phyloP scores from a whole-genome alignment of 1,139 yeast genomes.

The Kluyveromyces marxianus region DNA sequence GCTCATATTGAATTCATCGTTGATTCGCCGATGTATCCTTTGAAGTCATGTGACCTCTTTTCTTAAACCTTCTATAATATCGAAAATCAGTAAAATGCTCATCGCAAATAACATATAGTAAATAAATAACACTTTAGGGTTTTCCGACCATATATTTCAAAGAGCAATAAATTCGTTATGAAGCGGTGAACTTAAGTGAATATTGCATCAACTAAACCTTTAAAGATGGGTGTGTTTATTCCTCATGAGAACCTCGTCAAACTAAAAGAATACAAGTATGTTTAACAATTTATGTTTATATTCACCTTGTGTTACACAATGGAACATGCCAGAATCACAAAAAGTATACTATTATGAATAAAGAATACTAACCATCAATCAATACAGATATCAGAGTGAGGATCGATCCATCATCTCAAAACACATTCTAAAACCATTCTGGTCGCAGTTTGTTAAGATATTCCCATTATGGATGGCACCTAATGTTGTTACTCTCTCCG shows the following conservation, averaged over 20 bases:
- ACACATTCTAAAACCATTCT: constrained; percentile 68
- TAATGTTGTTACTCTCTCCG: constrained; percentile 73
- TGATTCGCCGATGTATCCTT: too few relatives aligned
- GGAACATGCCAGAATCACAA: not conserved
- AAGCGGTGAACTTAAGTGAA: too few relatives aligned
- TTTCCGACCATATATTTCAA: too few relatives aligned
- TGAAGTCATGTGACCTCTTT: too few relatives aligned
- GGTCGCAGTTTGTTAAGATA: constrained; percentile 55
- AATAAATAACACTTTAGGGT: too few relatives aligned
- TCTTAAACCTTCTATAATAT: too few relatives aligned
- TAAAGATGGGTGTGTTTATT: constrained; percentile 65
- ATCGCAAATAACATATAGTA: too few relatives aligned
- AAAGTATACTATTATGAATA: not conserved
- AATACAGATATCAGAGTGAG: constrained; percentile 50
- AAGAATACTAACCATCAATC: constrained; percentile 7
- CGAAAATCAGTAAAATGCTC: too few relatives aligned
- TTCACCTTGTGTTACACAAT: too few relatives aligned
- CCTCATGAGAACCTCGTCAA: constrained; percentile 54
- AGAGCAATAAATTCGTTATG: too few relatives aligned
- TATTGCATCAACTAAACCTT: not conserved
- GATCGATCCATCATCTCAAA: constrained; percentile 77
- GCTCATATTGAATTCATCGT: too few relatives aligned
- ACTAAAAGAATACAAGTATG: constrained; percentile 60
- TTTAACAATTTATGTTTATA: constrained; percentile 11
- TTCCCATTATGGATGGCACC: constrained; percentile 89